These are phyloP conservation scores for Chlamydomonas incerta DNA, from an alignment of 139 green algal genomes.

Conservation along the genomic window DNA sequence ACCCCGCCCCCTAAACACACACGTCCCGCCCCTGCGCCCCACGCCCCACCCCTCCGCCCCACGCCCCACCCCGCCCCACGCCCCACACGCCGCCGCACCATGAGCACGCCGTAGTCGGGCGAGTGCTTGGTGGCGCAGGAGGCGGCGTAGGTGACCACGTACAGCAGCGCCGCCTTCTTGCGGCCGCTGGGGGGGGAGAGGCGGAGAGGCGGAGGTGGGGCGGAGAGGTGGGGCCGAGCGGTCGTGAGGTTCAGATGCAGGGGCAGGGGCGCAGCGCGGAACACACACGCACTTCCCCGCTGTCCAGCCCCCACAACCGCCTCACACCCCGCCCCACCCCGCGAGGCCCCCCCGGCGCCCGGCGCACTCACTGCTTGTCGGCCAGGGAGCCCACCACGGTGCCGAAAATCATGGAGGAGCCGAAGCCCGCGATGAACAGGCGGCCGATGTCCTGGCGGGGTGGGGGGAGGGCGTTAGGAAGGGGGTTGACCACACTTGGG, in stretches of 20 bases:
- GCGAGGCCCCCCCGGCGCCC: background rate
- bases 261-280: too few relatives aligned
- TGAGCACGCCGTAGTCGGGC: slow-evolving; percentile 85
- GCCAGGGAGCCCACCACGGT: slow-evolving; percentile 94
- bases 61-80: too few relatives aligned
- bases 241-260: too few relatives aligned
- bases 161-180: slow-evolving; percentile 90
- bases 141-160: slow-evolving; percentile 88
- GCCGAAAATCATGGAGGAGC: slow-evolving; percentile 96
- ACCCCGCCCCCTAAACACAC: background rate
- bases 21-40: too few relatives aligned
- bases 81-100: slow-evolving; percentile 66
- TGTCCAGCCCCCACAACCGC: too few relatives aligned
- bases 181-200: too few relatives aligned
- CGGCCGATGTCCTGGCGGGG: slow-evolving; percentile 87
- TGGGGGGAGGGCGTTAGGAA: too few relatives aligned
- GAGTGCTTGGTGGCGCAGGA: slow-evolving; percentile 98
- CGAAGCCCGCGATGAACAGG: slow-evolving; percentile 99
- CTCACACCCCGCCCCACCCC: background rate
- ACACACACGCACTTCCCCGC: too few relatives aligned
- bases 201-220: too few relatives aligned
- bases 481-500: too few relatives aligned
- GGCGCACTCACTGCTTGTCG: slow-evolving; percentile 84
- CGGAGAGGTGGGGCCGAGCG: too few relatives aligned
- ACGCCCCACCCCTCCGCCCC: too few relatives aligned